These are phyloP conservation scores for Pluteus cervinus DNA, from an alignment of 768 basidiomycete genomes.

Conservation along the genomic window DNA sequence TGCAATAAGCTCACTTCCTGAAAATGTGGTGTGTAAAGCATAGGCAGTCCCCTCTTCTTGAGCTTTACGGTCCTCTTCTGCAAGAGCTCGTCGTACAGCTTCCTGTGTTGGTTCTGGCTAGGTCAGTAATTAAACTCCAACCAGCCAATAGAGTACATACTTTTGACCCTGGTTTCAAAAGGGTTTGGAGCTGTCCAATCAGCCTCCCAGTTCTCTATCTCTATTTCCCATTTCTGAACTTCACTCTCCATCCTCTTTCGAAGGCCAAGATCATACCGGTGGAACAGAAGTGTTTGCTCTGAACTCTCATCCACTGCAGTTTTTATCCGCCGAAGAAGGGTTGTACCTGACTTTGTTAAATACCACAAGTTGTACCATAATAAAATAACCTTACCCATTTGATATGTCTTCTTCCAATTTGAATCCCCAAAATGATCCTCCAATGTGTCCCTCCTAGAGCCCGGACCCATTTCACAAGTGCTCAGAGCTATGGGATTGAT, in stretches of 20 bases:
- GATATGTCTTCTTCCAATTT: constrained; percentile 26
- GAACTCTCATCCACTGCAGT: constrained; percentile 7
- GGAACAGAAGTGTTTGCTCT: constrained; percentile 6
- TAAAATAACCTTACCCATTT: constrained; percentile 17
- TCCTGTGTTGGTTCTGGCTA: constrained; percentile 8
- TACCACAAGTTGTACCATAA: too few species aligned
- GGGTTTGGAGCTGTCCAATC: constrained; percentile 17
- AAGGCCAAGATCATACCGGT: constrained; percentile 6
- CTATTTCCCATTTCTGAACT: constrained; percentile 8
- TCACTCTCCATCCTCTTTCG: not conserved
- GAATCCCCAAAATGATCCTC: constrained; percentile 30
- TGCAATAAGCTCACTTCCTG: constrained; percentile 9
- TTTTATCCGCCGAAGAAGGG: constrained; percentile 10
- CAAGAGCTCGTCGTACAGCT: not conserved
- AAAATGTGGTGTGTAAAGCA: constrained; percentile 11
- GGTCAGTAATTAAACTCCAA: not conserved
- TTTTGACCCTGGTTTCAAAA: constrained; percentile 6
- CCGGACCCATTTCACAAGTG: constrained; percentile 31
- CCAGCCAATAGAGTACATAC: constrained; percentile 9
- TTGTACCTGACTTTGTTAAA: too few species aligned
- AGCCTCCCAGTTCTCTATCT: constrained; percentile 16
- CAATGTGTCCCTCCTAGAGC: constrained; percentile 18
- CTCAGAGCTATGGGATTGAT: constrained; percentile 24
- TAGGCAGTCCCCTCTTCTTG: not conserved
- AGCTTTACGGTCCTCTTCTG: not conserved